These are phyloP conservation scores for Phytopythium vexans DNA, from an alignment of 352 stramenopile genomes.

Conservation along the genomic window DNA sequence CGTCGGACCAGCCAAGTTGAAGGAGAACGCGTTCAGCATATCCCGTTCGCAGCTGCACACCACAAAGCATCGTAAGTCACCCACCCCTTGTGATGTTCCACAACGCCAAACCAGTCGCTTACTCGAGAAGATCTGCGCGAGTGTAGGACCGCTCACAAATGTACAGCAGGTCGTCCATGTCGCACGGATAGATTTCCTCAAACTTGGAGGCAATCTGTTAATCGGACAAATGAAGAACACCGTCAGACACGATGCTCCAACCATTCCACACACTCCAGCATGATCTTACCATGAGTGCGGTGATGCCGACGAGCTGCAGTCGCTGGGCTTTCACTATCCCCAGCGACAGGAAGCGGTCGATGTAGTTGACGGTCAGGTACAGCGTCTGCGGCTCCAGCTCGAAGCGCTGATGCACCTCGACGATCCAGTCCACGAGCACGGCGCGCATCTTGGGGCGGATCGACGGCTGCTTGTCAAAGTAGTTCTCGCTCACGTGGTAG, in stretches of 20 bases:
- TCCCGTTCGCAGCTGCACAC: constrained; percentile 76
- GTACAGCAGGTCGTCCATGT: constrained; percentile 97
- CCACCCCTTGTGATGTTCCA: no score
- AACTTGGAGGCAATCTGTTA: constrained; percentile 93
- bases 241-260: constrained; percentile 4
- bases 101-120: no score
- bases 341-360: constrained; percentile 96
- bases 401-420: constrained; percentile 98
- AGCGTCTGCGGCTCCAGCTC: constrained; percentile 96
- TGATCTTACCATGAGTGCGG: constrained; percentile 81
- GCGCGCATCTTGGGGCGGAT: constrained; percentile 59
- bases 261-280: constrained; percentile 3
- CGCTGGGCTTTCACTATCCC: constrained; percentile 88
- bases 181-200: constrained; percentile 98
- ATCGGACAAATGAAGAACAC: constrained; percentile 21
- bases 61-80: no score
- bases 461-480: constrained; percentile 46
- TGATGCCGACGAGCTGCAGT: constrained; percentile 98
- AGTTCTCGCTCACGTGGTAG: constrained; percentile 47
- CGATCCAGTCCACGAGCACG: constrained; percentile 77
- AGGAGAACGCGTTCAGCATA: constrained; percentile 95
- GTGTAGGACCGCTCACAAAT: constrained; percentile 98
- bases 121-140: constrained; percentile 59
- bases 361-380: constrained; percentile 98
- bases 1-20: constrained; percentile 96